Evolutionary conservation across 1,284 basidiomycete species (phyloP), one percentile per base, ranked within the genome.

Genomic region (Rhodotorula mucilaginosa): DNA sequence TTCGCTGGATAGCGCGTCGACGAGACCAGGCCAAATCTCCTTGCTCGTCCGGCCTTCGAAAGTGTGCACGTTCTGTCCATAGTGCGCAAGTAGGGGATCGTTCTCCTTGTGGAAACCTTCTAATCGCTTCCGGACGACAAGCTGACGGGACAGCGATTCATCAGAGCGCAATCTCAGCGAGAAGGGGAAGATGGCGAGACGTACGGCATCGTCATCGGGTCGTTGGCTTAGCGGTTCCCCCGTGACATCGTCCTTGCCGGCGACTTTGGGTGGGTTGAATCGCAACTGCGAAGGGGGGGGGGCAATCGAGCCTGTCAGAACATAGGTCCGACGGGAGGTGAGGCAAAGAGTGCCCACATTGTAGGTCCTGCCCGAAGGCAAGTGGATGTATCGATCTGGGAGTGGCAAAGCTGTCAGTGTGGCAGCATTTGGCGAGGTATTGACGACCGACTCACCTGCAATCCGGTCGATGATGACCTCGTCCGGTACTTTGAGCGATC

Each of bases 401-500:
- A 18, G 23, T 29, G 5, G 5, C 1, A 0, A 16, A 56, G n/a
- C 29, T 19, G 34, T 23, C n/a, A 39, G 29, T 29, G 51, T 23
- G 51, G 21, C 21, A 52, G 23, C n/a, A 10, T 1, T 2, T 7
- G 26, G 60, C 12, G 44, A 67, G 58, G 18, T 15, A 2, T 34
- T 6, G 31, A 34, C 0, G 21, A 13, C 16, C 34, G 3, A 16
- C 12, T 10, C n/a, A 1, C 51, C 29, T 13, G 44, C 47, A 31
- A 98, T 97, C 57, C 96, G 88, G 69, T 88, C 85, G 69, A 97
- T 85, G 80, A 99, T 97, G 65, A 96, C 87, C 58, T 90, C 84
- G 80, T 97, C 94, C 0, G 94, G 88, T 19, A 99, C 94, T 77
- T 95, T 90, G 58, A 99, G 85, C 81, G 97, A 93, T 67, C 97